Base-by-base conservation (phyloP, 2,329 filamentous ascomycete species). In the Aureobasidium zeae region DNA sequence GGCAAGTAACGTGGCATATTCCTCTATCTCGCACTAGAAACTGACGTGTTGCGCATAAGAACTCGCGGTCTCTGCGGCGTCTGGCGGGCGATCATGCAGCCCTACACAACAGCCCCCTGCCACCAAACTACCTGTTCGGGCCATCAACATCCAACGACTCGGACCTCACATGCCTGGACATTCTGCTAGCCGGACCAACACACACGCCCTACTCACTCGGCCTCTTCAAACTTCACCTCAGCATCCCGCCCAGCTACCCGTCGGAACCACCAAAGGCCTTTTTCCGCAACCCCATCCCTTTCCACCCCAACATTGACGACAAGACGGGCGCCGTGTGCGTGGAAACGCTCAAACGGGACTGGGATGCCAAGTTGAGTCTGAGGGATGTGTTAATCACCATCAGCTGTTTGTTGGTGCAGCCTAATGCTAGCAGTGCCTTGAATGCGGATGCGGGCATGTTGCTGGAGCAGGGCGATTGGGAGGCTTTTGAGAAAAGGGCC, bases 271-370 rank as follows among this genome's bases (percentile, higher is more conserved):
- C 72, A 0, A 79, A 75, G 29, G 77, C 76, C 2, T 67, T 68
- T 22, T 80, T 81, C 55, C 69, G 68, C 43, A 80, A 76, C 2
- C 66, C 70, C 5, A 73, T 80, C 50, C n/a, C n/a, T n/a, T 81
- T 75, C 68, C 77, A 81, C 51, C 77, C 77, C 0, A 81, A 81
- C 52, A 72, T 81, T 37, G 76, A 80, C 49, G 73, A 77, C 41
- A 63, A 66, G n/a, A 74, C 72, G 0, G 77, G 77, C 4, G 71
- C 71, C 1, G 74, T 81, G 3, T 81, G 77, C 48, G 73, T 81
- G 3, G 77, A 80, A 60, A 80, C 77, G 2, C 55, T 81, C 32
- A 81, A 80, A 61, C 65, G 74, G 34, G 77, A 79, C 52, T 81
- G 77, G 77, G 69, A 73, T 46, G 62, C 67, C 11, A 71, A 64